phyloP scores from a whole-genome alignment of 2,329 filamentous ascomycete species.

The Curvularia spicifera region DNA sequence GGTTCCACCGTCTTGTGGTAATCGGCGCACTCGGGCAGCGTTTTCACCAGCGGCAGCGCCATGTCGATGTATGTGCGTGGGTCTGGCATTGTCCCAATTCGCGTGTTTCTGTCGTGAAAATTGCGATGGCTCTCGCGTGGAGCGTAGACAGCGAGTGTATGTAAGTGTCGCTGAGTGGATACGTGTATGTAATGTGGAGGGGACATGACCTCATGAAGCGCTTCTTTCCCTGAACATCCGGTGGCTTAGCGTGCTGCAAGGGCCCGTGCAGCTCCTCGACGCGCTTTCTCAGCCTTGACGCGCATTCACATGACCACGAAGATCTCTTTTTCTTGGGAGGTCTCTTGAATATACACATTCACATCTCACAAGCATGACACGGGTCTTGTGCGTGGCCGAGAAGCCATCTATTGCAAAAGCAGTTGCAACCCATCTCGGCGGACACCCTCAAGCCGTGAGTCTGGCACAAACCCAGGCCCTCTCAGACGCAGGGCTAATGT shows the following conservation, averaged over 20 bases:
- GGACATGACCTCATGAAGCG: conserved; percentile 40
- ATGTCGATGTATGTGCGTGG: conserved; percentile 33
- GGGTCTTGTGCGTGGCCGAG: conserved; percentile 78
- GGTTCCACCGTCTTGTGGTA: conserved; percentile 77
- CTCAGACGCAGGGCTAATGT: conserved; percentile 15
- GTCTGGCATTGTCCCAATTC: conserved; percentile 53
- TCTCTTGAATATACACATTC: conserved; percentile 14
- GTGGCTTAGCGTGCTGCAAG: conserved; percentile 15
- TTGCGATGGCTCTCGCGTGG: conserved; percentile 8
- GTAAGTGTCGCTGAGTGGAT: conserved; percentile 1
- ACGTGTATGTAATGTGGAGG: conserved; percentile 1
- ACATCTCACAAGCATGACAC: conserved; percentile 45
- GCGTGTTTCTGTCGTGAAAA: neutral
- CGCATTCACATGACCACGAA: conserved; percentile 46
- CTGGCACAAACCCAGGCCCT: neutral
- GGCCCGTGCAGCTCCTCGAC: conserved; percentile 24
- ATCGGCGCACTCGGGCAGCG: conserved; percentile 76
- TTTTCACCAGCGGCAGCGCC: conserved; percentile 72
- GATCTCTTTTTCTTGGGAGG: conserved; percentile 6
- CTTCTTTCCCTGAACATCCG: conserved; percentile 17
- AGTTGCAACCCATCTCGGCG: conserved; percentile 86
- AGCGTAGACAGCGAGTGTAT: conserved; percentile 5
- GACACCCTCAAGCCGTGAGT: conserved; percentile 73
- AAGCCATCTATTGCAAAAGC: conserved; percentile 97
- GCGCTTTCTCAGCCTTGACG: conserved; percentile 34